phyloP scores from a whole-genome alignment of 768 basidiomycete species.

The Kwoniella heveanensis region DNA sequence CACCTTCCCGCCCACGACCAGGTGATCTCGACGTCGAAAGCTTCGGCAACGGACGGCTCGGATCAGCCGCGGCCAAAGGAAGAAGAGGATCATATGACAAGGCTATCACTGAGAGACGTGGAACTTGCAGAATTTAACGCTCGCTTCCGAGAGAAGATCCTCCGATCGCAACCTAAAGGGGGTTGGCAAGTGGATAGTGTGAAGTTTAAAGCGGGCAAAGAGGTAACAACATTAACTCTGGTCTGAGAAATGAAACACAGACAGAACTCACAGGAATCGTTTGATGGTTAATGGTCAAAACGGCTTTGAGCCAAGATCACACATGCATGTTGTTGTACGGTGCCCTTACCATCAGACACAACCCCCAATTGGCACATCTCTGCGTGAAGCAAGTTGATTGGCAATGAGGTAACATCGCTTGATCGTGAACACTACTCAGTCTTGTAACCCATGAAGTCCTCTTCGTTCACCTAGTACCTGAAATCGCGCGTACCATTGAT shows the following conservation, averaged over 20 bases:
- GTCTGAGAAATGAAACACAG: neutral
- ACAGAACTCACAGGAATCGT: too few species aligned
- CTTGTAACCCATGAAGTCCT: neutral
- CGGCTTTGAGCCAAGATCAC: too few species aligned
- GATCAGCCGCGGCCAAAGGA: neutral
- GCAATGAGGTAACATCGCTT: too few species aligned
- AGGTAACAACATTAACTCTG: slow-evolving; percentile 8
- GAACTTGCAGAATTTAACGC: slow-evolving; percentile 29
- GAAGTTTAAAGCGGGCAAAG: slow-evolving; percentile 43
- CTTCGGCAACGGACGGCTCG: too few species aligned
- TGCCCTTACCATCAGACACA: too few species aligned
- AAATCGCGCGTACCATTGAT: slow-evolving; percentile 16
- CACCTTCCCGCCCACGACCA: too few species aligned
- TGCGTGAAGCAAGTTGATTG: too few species aligned
- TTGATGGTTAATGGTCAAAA: too few species aligned
- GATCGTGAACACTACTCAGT: too few species aligned
- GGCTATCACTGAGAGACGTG: slow-evolving; percentile 27
- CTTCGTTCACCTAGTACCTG: neutral
- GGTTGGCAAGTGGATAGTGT: slow-evolving; percentile 46
- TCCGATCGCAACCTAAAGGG: slow-evolving; percentile 34
- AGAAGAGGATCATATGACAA: neutral
- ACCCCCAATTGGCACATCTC: too few species aligned
- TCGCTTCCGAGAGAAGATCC: slow-evolving; percentile 22
- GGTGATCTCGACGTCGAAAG: too few species aligned
- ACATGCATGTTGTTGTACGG: too few species aligned